Conservation (phyloP, 2,329 filamentous ascomycete genomes). For the Penicillium sp. region DNA sequence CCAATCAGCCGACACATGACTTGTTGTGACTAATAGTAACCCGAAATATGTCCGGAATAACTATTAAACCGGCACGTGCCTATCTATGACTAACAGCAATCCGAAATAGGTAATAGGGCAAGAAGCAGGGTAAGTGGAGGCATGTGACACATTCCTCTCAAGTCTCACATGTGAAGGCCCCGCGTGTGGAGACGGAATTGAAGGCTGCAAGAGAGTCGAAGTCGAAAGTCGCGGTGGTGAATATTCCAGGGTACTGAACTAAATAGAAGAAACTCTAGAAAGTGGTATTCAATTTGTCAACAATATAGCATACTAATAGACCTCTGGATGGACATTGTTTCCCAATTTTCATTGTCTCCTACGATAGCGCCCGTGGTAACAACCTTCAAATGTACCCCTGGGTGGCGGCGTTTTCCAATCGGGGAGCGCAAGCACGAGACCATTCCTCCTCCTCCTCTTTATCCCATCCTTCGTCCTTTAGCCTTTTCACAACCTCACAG, state of each 20-base stretch:
- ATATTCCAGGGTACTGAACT: background rate
- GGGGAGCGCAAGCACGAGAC: slow-evolving; percentile 34
- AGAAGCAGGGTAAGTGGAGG: slow-evolving; percentile 1
- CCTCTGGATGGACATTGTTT: background rate
- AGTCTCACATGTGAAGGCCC: background rate
- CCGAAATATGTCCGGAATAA: background rate
- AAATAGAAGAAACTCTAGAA: background rate
- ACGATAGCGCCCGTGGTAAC: background rate
- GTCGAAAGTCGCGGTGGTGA: background rate
- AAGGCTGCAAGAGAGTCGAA: background rate
- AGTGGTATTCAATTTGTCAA: background rate
- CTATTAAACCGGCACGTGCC: background rate
- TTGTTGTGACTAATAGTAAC: background rate
- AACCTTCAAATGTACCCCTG: background rate
- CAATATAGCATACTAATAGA: background rate
- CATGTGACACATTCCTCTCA: background rate
- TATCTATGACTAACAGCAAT: background rate
- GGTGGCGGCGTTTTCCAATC: slow-evolving; percentile 22
- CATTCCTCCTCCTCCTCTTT: slow-evolving; percentile 12
- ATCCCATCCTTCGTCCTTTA: slow-evolving; percentile 13
- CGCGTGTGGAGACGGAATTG: background rate
- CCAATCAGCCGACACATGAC: background rate
- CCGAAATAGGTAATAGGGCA: slow-evolving; percentile 3
- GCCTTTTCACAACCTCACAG: background rate
- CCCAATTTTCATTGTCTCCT: background rate